Evolutionary conservation across 1,284 basidiomycete genomes (phyloP).

Genomic region (Ustilago curta): DNA sequence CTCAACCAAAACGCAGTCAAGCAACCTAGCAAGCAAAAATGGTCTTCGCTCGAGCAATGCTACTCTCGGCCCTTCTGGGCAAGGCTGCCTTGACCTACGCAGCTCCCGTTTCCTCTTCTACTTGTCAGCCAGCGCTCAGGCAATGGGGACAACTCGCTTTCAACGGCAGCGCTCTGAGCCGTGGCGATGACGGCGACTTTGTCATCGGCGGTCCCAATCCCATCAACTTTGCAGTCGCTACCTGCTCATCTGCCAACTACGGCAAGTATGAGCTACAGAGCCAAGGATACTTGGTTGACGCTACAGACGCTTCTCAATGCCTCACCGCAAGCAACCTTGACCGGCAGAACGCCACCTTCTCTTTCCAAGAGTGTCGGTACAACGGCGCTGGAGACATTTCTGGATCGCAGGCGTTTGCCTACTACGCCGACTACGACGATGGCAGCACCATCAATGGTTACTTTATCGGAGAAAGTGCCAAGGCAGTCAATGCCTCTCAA

Average conservation of each 20-base stretch:
- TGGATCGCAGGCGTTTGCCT: conserved; percentile 28
- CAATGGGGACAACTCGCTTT: conserved; percentile 11
- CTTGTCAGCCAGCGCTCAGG: conserved; percentile 3
- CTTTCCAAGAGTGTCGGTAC: conserved; percentile 23
- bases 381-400: conserved; percentile 23
- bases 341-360: conserved; percentile 14
- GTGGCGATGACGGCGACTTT: conserved; percentile 12
- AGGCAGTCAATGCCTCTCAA: conserved; percentile 9
- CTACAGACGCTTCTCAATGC: conserved; percentile 19
- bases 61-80: conserved; percentile 20
- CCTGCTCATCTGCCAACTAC: not conserved
- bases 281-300: conserved; percentile 27
- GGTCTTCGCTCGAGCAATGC: conserved; percentile 11
- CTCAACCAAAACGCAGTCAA: no score
- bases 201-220: conserved; percentile 26
- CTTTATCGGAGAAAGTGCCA: conserved; percentile 25
- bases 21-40: conserved; percentile 12
- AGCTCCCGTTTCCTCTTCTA: conserved; percentile 10
- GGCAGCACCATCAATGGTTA: not conserved
- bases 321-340: conserved; percentile 29
- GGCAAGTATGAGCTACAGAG: not conserved
- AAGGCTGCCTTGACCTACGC: conserved; percentile 8
- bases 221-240: conserved; percentile 15
- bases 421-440: conserved; percentile 3
- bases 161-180: conserved; percentile 12